Evolutionary conservation across 306 rosid genomes (phyloP), one percentile per base, ranked within the genome.

Genomic region (Pyrus pyrifolia): DNA sequence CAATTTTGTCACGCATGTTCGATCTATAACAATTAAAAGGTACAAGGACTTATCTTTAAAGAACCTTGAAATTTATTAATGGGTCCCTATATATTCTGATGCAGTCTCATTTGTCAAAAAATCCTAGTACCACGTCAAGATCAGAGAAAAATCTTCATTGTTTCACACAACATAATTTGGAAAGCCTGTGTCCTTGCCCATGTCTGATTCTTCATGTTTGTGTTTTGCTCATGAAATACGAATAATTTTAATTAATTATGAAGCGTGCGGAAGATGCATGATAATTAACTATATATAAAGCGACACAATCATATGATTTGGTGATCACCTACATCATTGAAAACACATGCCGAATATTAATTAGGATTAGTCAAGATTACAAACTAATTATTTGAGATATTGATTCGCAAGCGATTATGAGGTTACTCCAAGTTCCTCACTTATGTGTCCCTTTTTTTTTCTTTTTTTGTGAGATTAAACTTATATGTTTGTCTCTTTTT

Each of bases 51-150:
- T 35, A 35, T 35, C 40, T 35, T 35, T 35, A 35, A 6, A 7
- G 9, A 35, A 35, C 40, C 40, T 35, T 35, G 7, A 35, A 35
- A 35, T 35, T 35, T 63, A 59, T 22, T n/a, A 59, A 57, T 51
- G 81, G 88, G 83, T 64, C 81, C 84, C 40, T 35, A 1, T 35
- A 7, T 35, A 70, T 76, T 76, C 67, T 51, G 42, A 30, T 74
- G 49, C 68, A n/a, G 58, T 81, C 78, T 72, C 76, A 66, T 81
- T 84, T 70, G 70, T 78, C 65, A 79, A 57, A 78, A 78, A 71
- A 42, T 8, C 53, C 57, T 13, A 6, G 35, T 13, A 14, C 21
- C 8, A 13, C 17, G 17, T 61, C 31, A 33, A 61, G 31, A 25
- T 6, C 19, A 27, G 33, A 27, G 31, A 27, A 23, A 61, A 61